These are phyloP conservation scores for Cicer arietinum DNA, from an alignment of 306 rosid species.

Conservation along the genomic window DNA sequence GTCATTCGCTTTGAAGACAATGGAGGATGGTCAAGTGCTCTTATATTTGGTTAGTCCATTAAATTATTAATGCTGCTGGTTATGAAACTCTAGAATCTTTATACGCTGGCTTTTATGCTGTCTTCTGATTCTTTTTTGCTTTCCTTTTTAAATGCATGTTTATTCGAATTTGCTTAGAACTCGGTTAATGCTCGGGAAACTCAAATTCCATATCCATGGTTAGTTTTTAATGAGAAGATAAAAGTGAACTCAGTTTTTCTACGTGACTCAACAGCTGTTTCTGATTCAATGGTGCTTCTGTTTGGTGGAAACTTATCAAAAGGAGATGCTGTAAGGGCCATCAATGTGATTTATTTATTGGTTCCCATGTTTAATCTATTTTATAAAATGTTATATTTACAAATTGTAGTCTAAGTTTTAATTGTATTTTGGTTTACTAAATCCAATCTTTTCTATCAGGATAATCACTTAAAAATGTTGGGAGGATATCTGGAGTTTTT, in stretches of 20 bases:
- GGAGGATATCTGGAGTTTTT: slow-evolving; percentile 95
- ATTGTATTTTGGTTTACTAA: slow-evolving; percentile 30
- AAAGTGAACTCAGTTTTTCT: slow-evolving; percentile 97
- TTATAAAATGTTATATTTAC: slow-evolving; percentile 5
- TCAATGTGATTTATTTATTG: background rate
- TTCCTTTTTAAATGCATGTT: slow-evolving; percentile 40
- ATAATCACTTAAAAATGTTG: slow-evolving; percentile 88
- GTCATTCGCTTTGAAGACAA: slow-evolving; percentile 84
- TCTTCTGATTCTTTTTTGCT: slow-evolving; percentile 36
- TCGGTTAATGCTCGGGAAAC: slow-evolving; percentile 93
- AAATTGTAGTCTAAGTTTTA: slow-evolving; percentile 18
- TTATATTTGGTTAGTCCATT: slow-evolving; percentile 72
- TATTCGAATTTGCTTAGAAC: slow-evolving; percentile 62
- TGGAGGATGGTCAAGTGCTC: slow-evolving; percentile 99
- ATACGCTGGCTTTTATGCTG: background rate
- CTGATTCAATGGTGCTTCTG: slow-evolving; percentile 83
- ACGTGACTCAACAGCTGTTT: slow-evolving; percentile 93
- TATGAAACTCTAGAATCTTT: slow-evolving; percentile 27
- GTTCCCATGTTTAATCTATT: slow-evolving; percentile 7
- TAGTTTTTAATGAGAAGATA: slow-evolving; percentile 92
- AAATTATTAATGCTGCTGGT: slow-evolving; percentile 32
- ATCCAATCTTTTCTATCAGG: slow-evolving; percentile 56
- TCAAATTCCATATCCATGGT: slow-evolving; percentile 93
- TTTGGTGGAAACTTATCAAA: slow-evolving; percentile 84
- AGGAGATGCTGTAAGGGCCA: slow-evolving; percentile 72